Conservation (phyloP, 2,329 filamentous ascomycete species). For the Beauveria sp. region DNA sequence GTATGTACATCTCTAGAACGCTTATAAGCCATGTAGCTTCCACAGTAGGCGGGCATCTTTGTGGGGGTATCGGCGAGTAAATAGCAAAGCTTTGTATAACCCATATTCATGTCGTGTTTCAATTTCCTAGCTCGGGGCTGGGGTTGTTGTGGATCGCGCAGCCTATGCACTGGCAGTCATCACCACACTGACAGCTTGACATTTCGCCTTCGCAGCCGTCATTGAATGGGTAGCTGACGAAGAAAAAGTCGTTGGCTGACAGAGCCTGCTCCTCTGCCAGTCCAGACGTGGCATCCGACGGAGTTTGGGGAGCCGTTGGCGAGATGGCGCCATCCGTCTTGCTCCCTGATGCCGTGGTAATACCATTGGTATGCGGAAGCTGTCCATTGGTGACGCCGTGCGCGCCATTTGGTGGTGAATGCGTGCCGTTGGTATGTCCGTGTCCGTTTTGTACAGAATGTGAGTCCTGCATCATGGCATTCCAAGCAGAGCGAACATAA, state of each 20-base stretch:
- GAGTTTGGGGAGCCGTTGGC: slow-evolving; percentile 35
- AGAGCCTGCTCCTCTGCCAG: slow-evolving; percentile 43
- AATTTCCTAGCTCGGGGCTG: slow-evolving; percentile 12
- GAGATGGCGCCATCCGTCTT: slow-evolving; percentile 26
- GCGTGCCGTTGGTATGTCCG: not conserved
- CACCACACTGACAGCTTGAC: slow-evolving; percentile 48
- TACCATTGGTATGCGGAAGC: not conserved
- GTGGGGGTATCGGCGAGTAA: slow-evolving; percentile 2
- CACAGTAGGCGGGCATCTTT: not conserved
- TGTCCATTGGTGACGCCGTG: slow-evolving; percentile 16
- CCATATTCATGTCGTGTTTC: not conserved
- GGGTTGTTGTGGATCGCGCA: slow-evolving; percentile 44
- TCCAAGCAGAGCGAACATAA: slow-evolving; percentile 42
- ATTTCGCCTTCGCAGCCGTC: slow-evolving; percentile 42
- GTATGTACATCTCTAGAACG: not conserved
- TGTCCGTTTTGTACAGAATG: not conserved
- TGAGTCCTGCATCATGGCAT: slow-evolving; percentile 31
- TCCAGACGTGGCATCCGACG: slow-evolving; percentile 38
- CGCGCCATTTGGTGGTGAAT: slow-evolving; percentile 11
- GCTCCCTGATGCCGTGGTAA: slow-evolving; percentile 11
- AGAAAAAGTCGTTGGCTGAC: slow-evolving; percentile 49
- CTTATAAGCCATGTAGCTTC: not conserved
- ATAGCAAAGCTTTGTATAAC: not conserved
- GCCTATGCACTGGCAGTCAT: slow-evolving; percentile 51
- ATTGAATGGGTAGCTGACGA: slow-evolving; percentile 46